These are phyloP conservation scores for Neospermospora avenae DNA, from an alignment of 2,329 filamentous ascomycete species.

Conservation along the genomic window DNA sequence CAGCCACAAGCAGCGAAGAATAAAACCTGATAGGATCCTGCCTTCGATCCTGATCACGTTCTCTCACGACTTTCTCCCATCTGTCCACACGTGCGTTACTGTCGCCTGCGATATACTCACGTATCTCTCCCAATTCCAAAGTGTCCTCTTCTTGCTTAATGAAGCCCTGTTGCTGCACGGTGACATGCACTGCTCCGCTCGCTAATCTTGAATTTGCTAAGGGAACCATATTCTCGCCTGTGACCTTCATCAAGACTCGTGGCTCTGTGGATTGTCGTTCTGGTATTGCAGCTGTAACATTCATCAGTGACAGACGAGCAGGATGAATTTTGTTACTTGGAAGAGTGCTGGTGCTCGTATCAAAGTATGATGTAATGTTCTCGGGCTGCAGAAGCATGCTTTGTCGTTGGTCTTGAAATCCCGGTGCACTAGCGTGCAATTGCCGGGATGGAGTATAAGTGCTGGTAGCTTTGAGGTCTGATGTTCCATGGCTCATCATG, in stretches of 20 bases:
- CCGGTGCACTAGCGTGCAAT: neutral
- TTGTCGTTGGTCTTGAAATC: neutral
- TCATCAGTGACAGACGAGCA: neutral
- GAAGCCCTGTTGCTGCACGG: no score
- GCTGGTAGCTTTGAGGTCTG: no score
- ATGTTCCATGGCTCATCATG: neutral
- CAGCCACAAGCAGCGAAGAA: neutral
- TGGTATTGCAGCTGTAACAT: neutral
- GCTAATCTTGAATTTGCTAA: neutral
- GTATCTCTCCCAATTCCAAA: neutral
- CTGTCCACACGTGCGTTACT: neutral
- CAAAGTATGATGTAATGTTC: neutral
- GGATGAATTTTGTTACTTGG: neutral
- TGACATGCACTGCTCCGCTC: no score
- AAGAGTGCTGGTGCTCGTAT: neutral
- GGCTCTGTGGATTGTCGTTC: neutral
- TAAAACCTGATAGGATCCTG: neutral
- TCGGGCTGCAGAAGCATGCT: neutral
- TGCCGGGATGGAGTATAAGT: neutral
- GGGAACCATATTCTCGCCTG: constrained; percentile 1
- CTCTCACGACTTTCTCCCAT: neutral
- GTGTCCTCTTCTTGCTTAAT: neutral
- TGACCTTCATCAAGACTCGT: constrained; percentile 2
- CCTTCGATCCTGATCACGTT: neutral
- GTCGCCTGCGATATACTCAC: neutral